A percentile compares a stretch with the other conserved stretches of the same genome.
Conservation (phyloP, 345 rosid genomes). For the Brassica incana region DNA sequence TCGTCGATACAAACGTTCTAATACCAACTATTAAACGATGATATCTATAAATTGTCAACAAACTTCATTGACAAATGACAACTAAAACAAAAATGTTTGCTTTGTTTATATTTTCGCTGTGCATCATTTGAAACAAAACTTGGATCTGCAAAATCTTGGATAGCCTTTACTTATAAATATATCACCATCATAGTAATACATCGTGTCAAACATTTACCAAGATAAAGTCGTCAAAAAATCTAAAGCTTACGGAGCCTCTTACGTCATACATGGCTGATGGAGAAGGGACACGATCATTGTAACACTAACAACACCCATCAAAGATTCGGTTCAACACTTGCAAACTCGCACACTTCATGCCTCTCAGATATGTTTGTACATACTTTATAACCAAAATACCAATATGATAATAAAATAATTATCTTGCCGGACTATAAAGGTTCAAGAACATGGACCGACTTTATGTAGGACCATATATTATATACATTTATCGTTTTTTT, state of each 20-base stretch:
- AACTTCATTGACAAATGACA: too few species aligned
- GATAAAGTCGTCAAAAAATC: background rate
- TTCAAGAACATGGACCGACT: background rate
- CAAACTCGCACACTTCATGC: background rate
- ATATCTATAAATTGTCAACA: too few species aligned
- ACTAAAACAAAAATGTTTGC: background rate
- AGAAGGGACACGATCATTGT: background rate
- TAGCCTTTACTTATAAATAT: background rate
- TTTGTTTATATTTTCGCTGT: background rate
- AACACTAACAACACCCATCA: background rate
- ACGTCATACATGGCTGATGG: background rate
- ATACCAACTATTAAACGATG: too few species aligned
- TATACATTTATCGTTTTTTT: constrained; percentile 13
- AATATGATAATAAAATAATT: constrained; percentile 5
- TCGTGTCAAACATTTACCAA: background rate
- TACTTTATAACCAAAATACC: background rate
- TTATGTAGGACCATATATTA: background rate
- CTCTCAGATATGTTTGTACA: constrained; percentile 9
- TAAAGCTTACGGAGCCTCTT: background rate
- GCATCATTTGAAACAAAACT: background rate
- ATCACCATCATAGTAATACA: background rate
- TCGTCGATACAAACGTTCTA: too few species aligned
- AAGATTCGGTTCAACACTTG: background rate
- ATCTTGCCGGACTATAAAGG: constrained; percentile 11
- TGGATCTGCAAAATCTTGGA: background rate